A percentile compares a stretch with the other conserved stretches of the same genome.
Conservation (phyloP, 129 eudicot species). For the Artemisia argyi region DNA sequence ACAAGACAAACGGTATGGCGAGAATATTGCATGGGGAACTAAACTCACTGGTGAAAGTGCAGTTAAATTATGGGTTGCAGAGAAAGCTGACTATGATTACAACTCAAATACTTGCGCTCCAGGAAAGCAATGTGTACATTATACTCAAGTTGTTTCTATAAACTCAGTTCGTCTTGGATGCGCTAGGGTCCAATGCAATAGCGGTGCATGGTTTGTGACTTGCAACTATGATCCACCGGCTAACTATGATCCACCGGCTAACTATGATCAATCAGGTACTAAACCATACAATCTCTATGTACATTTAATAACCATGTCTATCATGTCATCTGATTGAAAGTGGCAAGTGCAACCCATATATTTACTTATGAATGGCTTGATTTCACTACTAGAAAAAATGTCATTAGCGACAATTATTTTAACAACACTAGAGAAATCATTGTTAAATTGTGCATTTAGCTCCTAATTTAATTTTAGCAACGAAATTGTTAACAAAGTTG, state of each 20-base stretch:
- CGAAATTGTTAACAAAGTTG: too few relatives aligned
- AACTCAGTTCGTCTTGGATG: conserved; percentile 51
- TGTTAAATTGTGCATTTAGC: too few relatives aligned
- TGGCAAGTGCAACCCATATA: too few relatives aligned
- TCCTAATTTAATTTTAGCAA: too few relatives aligned
- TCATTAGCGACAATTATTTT: too few relatives aligned
- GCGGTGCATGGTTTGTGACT: conserved; percentile 38
- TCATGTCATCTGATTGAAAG: not conserved
- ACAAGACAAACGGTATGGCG: conserved; percentile 37
- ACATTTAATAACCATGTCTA: not conserved
- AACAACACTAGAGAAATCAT: too few relatives aligned
- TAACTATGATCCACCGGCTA: too few relatives aligned
- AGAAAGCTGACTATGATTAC: conserved; percentile 40
- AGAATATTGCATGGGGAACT: conserved; percentile 49
- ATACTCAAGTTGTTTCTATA: conserved; percentile 78
- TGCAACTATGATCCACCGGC: conserved; percentile 71
- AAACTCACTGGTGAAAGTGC: conserved; percentile 40
- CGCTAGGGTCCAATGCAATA: conserved; percentile 12
- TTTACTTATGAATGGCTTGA: too few relatives aligned
- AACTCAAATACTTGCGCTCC: conserved; percentile 35
- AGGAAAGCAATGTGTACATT: conserved; percentile 50
- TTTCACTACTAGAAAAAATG: too few relatives aligned
- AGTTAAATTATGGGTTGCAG: conserved; percentile 48
- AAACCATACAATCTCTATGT: too few relatives aligned
- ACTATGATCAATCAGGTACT: conserved; percentile 38